A percentile compares a stretch with the other conserved stretches of the same genome.
phyloP scores from a whole-genome alignment of 2,329 filamentous ascomycete genomes.

The Penicillium paneum region DNA sequence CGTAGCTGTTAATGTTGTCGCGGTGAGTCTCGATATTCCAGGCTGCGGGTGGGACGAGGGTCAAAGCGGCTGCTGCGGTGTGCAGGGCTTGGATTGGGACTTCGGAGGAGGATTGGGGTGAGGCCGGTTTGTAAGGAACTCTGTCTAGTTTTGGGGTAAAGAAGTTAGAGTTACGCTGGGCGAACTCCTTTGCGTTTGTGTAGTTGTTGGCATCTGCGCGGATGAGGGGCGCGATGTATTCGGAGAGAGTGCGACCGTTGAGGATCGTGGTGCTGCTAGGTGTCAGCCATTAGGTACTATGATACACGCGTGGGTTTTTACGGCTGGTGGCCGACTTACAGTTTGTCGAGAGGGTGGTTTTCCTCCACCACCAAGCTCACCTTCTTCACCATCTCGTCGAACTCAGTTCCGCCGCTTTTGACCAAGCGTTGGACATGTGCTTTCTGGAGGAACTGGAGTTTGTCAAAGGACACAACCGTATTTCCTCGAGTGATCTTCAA shows the following conservation, averaged over 20 bases:
- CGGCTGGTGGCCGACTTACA: slow-evolving; percentile 24
- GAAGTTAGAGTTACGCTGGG: slow-evolving; percentile 57
- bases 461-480: slow-evolving; percentile 74
- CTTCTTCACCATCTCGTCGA: slow-evolving; percentile 40
- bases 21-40: slow-evolving; percentile 43
- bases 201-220: slow-evolving; percentile 57
- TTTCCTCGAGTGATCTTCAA: slow-evolving; percentile 90
- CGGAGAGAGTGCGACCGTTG: slow-evolving; percentile 37
- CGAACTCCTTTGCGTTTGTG: slow-evolving; percentile 54
- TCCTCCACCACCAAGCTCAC: slow-evolving; percentile 30
- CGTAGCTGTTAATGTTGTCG: slow-evolving; percentile 39
- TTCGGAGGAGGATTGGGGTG: slow-evolving; percentile 16
- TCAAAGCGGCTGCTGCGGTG: slow-evolving; percentile 44
- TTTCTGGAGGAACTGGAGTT: slow-evolving; percentile 75
- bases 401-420: slow-evolving; percentile 43
- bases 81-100: slow-evolving; percentile 41
- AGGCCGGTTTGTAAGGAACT: slow-evolving; percentile 22
- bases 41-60: slow-evolving; percentile 40
- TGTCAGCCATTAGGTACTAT: neutral
- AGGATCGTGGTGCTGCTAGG: slow-evolving; percentile 27
- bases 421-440: slow-evolving; percentile 58
- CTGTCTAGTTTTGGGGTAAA: slow-evolving; percentile 45
- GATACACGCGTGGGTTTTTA: neutral
- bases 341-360: slow-evolving; percentile 21
- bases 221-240: slow-evolving; percentile 53